Base-by-base conservation (phyloP, 352 stramenopile genomes). In the Pythium aristosporum region DNA sequence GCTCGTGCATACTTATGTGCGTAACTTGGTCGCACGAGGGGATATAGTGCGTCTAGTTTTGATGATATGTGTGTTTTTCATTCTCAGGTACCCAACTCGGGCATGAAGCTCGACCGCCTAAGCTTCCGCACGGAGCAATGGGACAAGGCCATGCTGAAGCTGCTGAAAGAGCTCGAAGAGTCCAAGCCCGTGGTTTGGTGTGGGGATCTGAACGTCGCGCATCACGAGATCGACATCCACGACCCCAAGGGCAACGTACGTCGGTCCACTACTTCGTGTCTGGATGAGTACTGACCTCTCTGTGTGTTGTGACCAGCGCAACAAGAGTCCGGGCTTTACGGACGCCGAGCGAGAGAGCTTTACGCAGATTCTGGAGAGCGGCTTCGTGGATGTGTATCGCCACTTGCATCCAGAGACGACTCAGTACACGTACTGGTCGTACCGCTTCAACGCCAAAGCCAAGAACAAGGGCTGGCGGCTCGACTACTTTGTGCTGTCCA, bases 161-260 rank as follows among this genome's bases (percentile, higher is more conserved):
- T 88, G 69, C 75, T 95, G 37, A 73, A 88, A 49, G 69, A 84
- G 37, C 82, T 95, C 42, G 82, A 91, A 64, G 71, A 85, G 61
- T 73, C 66, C 52, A 95, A 95, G 59, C 80, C 80, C 18, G 84
- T 93, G 53, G 67, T 95, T n/a, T 93, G 82, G 84, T 93, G 86
- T 58, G 86, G 86, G 21, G 86, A 95, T 58, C 60, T 95, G 51
- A 95, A 95, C 65, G 86, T 95, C 54, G 86, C 86, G 30, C 80
- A 95, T 74, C 65, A 95, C 71, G 86, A 95, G 57, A 93, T 95
- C 49, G 86, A 95, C 67, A 95, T 95, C 57, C 86, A 95, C 63
- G 82, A 95, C 72, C 86, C 86, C 41, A 92, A 92, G 64, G 71
- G 73, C 44, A 95, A 95, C 64, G 78, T 87, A 69, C 41, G 72